Evolutionary conservation across 2,329 filamentous ascomycete species (phyloP), one percentile per base, ranked within the genome.

Genomic region (Rhytidhysteron rufulum): DNA sequence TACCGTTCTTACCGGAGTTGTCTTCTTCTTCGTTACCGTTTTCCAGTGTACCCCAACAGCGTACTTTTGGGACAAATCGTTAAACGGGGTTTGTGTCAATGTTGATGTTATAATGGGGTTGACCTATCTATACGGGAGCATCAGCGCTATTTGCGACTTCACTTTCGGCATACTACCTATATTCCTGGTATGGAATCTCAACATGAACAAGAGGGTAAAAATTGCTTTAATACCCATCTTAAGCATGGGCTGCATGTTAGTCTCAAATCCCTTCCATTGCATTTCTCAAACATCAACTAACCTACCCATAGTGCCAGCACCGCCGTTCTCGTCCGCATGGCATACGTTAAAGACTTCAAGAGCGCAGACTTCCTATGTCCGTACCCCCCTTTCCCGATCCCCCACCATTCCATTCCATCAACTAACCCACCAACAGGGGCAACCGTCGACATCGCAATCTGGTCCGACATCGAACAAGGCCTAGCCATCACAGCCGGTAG

Each of bases 181-280:
- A 5, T 67, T 68, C 10, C 67, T 79, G 29, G 60, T 79, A 0
- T 77, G 73, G 71, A 59, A 69, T 16, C 62, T 78, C 25, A 68
- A 72, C 42, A 73, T 79, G 59, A 70, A 69, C 31, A 55, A 54
- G 29, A 62, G 65, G 27, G 73, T 69, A 3, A 78, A 77, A 48
- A 38, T 69, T 5, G 60, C 69, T 13, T 63, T 79, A 20, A 68
- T 66, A 4, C 48, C 68, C 3, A 66, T 80, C 34, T 54, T 79
- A 3, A 66, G 71, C 30, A 69, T 78, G 58, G 75, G 69, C 10
- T 67, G 74, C 43, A 53, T 78, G 73, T 77, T 58, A 54, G 63
- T 8, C 7, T n/a, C n/a, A n/a, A 27, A 7, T 8, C 13, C 13
- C 24, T 27, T 13, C 24, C 7, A 27, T 8, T 8, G 13, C 24